Evolutionary conservation across 2,329 filamentous ascomycete species (phyloP).

Genomic region (Claviceps sp.): DNA sequence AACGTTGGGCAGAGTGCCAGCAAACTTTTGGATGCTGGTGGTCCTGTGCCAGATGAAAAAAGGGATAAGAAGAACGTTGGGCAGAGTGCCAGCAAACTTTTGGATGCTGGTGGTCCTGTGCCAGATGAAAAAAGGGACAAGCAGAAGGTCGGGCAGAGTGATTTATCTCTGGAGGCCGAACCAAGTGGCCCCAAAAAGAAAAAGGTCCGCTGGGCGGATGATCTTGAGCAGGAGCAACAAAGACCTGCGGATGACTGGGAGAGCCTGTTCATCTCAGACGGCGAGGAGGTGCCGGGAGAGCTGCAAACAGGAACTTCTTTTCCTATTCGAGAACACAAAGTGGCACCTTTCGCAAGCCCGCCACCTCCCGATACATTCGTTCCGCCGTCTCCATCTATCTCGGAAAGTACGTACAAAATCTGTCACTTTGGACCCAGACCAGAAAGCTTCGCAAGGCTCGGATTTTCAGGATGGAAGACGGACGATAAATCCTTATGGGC

Average conservation of each 20-base stretch:
- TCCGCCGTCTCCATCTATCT: not conserved
- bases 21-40: not conserved
- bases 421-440: constrained; percentile 7
- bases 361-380: not conserved
- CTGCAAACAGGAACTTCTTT: not conserved
- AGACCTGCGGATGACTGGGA: not conserved
- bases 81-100: not conserved
- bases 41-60: not conserved
- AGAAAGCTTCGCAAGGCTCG: constrained; percentile 1
- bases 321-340: not conserved
- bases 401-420: constrained; percentile 1
- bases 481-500: constrained; percentile 13
- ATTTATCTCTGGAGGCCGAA: not conserved
- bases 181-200: not conserved
- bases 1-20: too few species aligned
- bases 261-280: constrained; percentile 4
- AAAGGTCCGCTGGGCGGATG: constrained; percentile 5
- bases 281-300: not conserved
- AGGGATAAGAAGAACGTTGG: not conserved
- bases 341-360: too few species aligned
- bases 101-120: not conserved
- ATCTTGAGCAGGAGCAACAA: not conserved
- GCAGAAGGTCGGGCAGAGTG: not conserved
- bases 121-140: not conserved
- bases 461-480: constrained; percentile 9